Conservation (phyloP, 2,329 filamentous ascomycete species). For the Gremmenia infestans region DNA sequence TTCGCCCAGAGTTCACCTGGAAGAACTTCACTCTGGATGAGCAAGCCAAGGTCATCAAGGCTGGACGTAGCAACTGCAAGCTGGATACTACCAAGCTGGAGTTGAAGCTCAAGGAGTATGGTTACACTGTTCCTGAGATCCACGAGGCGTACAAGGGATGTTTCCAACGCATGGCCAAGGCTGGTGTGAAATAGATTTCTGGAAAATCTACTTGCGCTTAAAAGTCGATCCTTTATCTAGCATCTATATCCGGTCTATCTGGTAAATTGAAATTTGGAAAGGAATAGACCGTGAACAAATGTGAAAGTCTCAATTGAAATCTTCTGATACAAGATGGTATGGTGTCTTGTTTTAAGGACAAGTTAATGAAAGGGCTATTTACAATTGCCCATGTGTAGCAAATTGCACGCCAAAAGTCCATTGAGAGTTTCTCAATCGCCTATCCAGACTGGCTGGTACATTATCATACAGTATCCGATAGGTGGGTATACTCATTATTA, state of each 20-base stretch:
- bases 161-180: conserved; percentile 59
- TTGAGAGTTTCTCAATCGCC: too few relatives aligned
- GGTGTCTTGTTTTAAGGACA: too few relatives aligned
- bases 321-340: too few relatives aligned
- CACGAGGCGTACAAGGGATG: conserved; percentile 56
- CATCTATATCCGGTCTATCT: neutral
- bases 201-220: conserved; percentile 1
- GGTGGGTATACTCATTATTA: too few relatives aligned
- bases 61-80: conserved; percentile 61
- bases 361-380: neutral
- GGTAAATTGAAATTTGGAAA: conserved; percentile 6
- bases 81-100: conserved; percentile 58
- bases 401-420: neutral
- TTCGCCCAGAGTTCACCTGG: conserved; percentile 56
- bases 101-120: conserved; percentile 55
- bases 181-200: conserved; percentile 42
- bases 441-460: too few relatives aligned
- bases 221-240: conserved; percentile 7
- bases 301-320: neutral
- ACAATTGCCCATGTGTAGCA: neutral
- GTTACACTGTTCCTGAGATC: conserved; percentile 54
- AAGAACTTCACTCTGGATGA: conserved; percentile 63
- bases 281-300: conserved; percentile 5
- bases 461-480: too few relatives aligned
- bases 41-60: conserved; percentile 63